phyloP scores from a whole-genome alignment of 805 yeast species.

The Ogataea zsoltii region DNA sequence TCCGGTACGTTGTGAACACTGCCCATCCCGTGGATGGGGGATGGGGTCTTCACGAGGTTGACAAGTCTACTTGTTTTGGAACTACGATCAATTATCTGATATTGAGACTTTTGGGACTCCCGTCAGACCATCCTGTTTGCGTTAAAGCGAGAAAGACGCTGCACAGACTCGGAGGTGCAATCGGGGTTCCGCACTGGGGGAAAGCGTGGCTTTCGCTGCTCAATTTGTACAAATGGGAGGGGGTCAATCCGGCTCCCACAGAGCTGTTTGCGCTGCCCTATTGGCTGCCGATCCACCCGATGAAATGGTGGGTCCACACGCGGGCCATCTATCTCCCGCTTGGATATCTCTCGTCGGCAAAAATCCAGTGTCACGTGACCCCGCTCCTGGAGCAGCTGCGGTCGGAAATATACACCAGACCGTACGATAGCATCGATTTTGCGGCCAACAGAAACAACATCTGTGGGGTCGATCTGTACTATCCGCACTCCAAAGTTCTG shows the following conservation, averaged over 20 bases:
- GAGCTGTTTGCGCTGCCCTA: slow-evolving; percentile 91
- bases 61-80: slow-evolving; percentile 94
- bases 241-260: slow-evolving; percentile 97
- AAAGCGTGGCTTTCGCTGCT: slow-evolving; percentile 84
- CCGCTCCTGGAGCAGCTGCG: slow-evolving; percentile 69
- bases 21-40: slow-evolving; percentile 99
- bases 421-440: slow-evolving; percentile 70
- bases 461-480: slow-evolving; percentile 89
- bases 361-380: slow-evolving; percentile 56
- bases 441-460: slow-evolving; percentile 73
- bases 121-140: slow-evolving; percentile 73
- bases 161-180: slow-evolving; percentile 80
- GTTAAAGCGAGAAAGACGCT: slow-evolving; percentile 72
- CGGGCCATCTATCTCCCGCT: slow-evolving; percentile 87
- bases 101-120: slow-evolving; percentile 78
- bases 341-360: slow-evolving; percentile 71
- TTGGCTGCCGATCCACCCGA: slow-evolving; percentile 82
- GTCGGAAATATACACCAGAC: slow-evolving; percentile 69
- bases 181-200: slow-evolving; percentile 96
- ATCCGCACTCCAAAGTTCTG: slow-evolving; percentile 79
- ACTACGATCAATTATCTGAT: slow-evolving; percentile 83
- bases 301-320: slow-evolving; percentile 99
- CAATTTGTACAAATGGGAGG: slow-evolving; percentile 89
- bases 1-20: slow-evolving; percentile 83
- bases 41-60: slow-evolving; percentile 94